Conservation (phyloP, 1,284 basidiomycete species). For the Rhodotorula glutinis region DNA sequence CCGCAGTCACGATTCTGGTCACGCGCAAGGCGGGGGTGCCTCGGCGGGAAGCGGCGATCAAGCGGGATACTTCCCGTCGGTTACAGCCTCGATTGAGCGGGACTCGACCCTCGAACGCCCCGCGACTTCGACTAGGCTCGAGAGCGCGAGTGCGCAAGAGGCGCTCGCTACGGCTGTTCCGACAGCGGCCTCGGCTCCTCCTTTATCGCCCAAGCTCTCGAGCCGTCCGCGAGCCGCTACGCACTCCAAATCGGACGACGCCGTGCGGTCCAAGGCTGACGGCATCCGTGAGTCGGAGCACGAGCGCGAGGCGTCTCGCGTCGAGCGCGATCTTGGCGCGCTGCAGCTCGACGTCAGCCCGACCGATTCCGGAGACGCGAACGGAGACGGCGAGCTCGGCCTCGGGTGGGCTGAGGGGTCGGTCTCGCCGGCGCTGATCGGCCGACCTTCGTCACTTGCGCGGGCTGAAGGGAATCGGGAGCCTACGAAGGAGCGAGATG, state of each 20-base stretch:
- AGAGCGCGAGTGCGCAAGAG: background rate
- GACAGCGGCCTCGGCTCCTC: constrained; percentile 1
- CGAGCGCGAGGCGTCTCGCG: background rate
- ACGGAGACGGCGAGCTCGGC: background rate
- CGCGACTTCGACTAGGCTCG: background rate
- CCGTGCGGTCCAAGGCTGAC: background rate
- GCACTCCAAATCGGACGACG: constrained; percentile 3
- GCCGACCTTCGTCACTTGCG: background rate
- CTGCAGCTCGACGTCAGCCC: too few species aligned
- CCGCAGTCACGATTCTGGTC: too few species aligned
- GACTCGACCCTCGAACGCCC: background rate
- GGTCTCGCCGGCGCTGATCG: background rate
- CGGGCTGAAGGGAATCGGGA: background rate
- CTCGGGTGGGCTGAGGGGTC: background rate
- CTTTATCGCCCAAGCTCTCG: background rate
- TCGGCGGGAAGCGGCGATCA: constrained; percentile 2
- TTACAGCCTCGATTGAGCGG: background rate
- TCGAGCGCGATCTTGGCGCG: too few species aligned
- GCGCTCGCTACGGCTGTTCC: background rate
- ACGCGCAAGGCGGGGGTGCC: too few species aligned
- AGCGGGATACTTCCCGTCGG: constrained; percentile 27
- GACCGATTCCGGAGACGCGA: too few species aligned
- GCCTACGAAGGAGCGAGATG: background rate
- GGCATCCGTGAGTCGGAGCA: background rate
- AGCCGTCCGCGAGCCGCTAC: background rate